These are phyloP conservation scores for Xylaria curta DNA, from an alignment of 495 filamentous ascomycete species.

Conservation along the genomic window DNA sequence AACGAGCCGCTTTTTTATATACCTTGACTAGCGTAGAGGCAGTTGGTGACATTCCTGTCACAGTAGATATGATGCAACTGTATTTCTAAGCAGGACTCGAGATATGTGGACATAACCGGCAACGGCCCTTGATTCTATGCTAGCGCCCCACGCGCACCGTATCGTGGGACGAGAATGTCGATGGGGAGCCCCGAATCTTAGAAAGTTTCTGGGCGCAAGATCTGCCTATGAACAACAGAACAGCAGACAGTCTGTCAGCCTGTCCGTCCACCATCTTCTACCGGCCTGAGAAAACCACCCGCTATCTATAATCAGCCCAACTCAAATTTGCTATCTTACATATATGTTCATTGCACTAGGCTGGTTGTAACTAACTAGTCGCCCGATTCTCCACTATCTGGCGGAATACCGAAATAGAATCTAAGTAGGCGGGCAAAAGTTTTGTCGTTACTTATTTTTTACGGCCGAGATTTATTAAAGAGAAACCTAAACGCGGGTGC, in stretches of 20 bases:
- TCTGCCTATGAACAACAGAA: background rate
- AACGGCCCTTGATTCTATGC: background rate
- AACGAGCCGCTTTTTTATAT: conserved; percentile 6
- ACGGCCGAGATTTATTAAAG: background rate
- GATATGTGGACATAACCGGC: conserved; percentile 12
- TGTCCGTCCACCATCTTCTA: background rate
- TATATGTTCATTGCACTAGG: background rate
- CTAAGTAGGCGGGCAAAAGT: background rate
- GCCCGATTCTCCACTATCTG: conserved; percentile 12
- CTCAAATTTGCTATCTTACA: background rate
- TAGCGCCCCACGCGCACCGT: conserved; percentile 25
- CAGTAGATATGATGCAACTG: conserved; percentile 11
- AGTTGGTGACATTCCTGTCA: background rate
- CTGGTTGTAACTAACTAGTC: conserved; percentile 9
- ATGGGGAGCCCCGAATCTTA: background rate
- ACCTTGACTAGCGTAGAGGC: conserved; percentile 13
- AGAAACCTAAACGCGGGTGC: conserved; percentile 19
- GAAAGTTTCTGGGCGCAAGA: background rate
- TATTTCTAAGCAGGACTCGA: conserved; percentile 26
- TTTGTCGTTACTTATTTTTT: conserved; percentile 17
- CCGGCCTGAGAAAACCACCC: background rate
- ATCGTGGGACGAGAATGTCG: conserved; percentile 13
- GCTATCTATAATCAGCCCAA: background rate
- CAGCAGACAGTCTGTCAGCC: background rate
- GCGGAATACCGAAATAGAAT: conserved; percentile 12